Percentiles rank a stretch among this genome's conserved stretches.
These are phyloP conservation scores for Diplotaxis tenuifolia DNA, from an alignment of 345 rosid genomes.

Conservation along the genomic window DNA sequence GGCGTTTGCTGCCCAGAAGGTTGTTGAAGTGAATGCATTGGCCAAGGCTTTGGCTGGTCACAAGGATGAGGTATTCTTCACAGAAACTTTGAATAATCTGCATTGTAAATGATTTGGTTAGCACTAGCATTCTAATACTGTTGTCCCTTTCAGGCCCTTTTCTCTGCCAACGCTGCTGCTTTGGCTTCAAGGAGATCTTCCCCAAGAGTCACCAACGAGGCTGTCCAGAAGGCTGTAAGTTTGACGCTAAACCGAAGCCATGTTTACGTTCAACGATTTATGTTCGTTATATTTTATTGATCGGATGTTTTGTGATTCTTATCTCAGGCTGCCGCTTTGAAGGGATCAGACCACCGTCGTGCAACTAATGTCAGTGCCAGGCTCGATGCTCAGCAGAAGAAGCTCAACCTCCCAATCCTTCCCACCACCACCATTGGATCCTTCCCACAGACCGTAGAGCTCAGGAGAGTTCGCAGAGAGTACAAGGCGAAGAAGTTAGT, in stretches of 20 bases:
- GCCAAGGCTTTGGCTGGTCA: constrained; percentile 91
- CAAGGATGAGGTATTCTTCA: constrained; percentile 71
- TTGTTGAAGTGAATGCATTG: constrained; percentile 87
- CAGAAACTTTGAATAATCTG: neutral
- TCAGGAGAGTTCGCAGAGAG: constrained; percentile 97
- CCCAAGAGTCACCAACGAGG: constrained; percentile 89
- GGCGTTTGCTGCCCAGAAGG: constrained; percentile 98
- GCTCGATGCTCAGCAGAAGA: constrained; percentile 93
- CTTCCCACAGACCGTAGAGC: constrained; percentile 94
- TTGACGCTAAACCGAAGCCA: constrained; percentile 9
- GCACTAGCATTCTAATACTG: neutral
- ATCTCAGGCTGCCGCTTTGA: constrained; percentile 90
- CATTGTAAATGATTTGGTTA: neutral
- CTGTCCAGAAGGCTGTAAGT: constrained; percentile 95
- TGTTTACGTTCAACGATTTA: neutral
- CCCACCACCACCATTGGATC: constrained; percentile 98
- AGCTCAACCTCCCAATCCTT: constrained; percentile 91
- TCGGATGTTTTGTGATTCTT: constrained; percentile 6
- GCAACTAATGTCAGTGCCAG: constrained; percentile 84
- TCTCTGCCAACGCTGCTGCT: constrained; percentile 87
- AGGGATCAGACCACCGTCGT: constrained; percentile 90
- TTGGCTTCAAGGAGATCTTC: constrained; percentile 86
- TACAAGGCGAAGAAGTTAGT: constrained; percentile 93
- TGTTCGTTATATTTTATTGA: neutral
- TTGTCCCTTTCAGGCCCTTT: constrained; percentile 52